A percentile compares a stretch with the other conserved stretches of the same genome.
Conservation (phyloP, 768 basidiomycete genomes). For the Aureoboletus auriporus region DNA sequence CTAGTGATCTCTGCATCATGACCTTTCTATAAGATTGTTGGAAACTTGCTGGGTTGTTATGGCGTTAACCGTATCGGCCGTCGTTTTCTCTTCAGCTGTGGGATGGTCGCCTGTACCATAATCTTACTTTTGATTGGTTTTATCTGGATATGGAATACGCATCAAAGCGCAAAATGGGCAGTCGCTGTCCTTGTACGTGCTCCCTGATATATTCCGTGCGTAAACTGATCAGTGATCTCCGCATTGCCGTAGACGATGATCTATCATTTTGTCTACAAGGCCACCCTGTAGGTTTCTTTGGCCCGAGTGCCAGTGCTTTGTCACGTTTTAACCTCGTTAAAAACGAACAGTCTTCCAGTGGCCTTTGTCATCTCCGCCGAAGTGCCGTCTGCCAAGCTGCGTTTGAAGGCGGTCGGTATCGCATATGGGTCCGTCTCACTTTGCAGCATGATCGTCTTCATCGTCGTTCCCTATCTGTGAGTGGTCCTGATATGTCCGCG, state of each 20-base stretch:
- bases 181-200: constrained; percentile 20
- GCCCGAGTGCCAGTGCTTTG: not conserved
- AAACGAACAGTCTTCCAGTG: constrained; percentile 18
- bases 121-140: constrained; percentile 26
- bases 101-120: constrained; percentile 19
- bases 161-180: constrained; percentile 18
- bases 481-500: not conserved
- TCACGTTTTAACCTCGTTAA: not conserved
- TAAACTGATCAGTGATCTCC: not conserved
- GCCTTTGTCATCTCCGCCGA: constrained; percentile 27
- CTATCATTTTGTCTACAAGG: constrained; percentile 28
- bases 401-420: constrained; percentile 27
- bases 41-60: constrained; percentile 25
- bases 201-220: no score
- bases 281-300: constrained; percentile 14
- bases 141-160: constrained; percentile 18
- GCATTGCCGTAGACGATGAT: constrained; percentile 20
- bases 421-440: constrained; percentile 23
- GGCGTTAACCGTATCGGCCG: constrained; percentile 21
- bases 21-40: constrained; percentile 13
- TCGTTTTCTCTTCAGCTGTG: constrained; percentile 27
- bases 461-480: constrained; percentile 27
- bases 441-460: constrained; percentile 21
- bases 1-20: not conserved
- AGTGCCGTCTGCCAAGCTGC: constrained; percentile 27